Conservation (phyloP, 176 grass and related monocot genomes). For the Thalia dealbata region DNA sequence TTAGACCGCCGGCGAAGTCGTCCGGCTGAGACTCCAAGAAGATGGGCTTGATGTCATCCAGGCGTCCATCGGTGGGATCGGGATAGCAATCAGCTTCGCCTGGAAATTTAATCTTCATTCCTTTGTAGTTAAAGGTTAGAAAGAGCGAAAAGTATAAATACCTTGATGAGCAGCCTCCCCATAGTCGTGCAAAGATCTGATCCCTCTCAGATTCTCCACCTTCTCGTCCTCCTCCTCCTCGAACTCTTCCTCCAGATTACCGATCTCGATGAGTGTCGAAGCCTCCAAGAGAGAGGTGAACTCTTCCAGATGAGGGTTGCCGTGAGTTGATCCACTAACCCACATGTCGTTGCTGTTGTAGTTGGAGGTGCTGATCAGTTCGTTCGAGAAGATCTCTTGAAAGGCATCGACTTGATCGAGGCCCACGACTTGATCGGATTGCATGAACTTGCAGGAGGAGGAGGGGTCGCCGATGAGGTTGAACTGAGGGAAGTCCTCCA, state of each 20-base stretch:
- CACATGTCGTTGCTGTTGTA: conserved; percentile 55
- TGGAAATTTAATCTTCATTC: no score
- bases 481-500: conserved; percentile 58
- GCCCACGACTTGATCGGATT: background rate
- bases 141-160: conserved; percentile 18
- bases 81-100: conserved; percentile 72
- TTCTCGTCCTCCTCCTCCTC: conserved; percentile 51
- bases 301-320: conserved; percentile 34
- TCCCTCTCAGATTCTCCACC: conserved; percentile 62
- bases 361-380: conserved; percentile 48
- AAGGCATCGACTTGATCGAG: conserved; percentile 35
- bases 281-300: conserved; percentile 41
- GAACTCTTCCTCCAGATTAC: conserved; percentile 58
- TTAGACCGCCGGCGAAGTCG: conserved; percentile 37
- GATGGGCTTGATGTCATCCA: conserved; percentile 37
- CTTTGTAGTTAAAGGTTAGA: no score
- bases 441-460: conserved; percentile 25
- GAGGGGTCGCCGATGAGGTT: conserved; percentile 29
- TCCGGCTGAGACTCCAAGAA: conserved; percentile 67
- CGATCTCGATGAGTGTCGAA: conserved; percentile 36
- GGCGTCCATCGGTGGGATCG: conserved; percentile 32
- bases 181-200: conserved; percentile 52
- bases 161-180: conserved; percentile 49
- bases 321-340: conserved; percentile 25
- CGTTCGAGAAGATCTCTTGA: conserved; percentile 64